These are phyloP conservation scores for Saussurea involucrata DNA, from an alignment of 129 eudicot species.

Conservation along the genomic window DNA sequence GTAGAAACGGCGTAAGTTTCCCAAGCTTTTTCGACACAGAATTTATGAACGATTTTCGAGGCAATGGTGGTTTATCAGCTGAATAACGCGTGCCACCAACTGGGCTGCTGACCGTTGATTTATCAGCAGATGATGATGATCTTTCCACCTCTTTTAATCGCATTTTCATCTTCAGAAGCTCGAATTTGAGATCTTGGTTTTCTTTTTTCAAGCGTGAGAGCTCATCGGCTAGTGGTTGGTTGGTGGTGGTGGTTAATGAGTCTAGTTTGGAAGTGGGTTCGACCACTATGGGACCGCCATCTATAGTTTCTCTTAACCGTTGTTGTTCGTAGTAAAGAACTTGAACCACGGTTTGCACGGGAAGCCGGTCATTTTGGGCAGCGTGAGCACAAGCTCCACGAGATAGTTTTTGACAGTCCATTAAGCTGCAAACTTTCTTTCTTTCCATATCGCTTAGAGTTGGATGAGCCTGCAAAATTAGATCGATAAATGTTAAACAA, in stretches of 20 bases:
- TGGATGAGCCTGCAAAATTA: slow-evolving; percentile 74
- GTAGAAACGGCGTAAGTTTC: slow-evolving; percentile 35
- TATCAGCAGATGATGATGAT: slow-evolving; percentile 14
- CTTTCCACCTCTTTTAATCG: slow-evolving; percentile 58
- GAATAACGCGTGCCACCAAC: slow-evolving; percentile 26
- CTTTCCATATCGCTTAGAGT: slow-evolving; percentile 64
- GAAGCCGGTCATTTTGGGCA: slow-evolving; percentile 90
- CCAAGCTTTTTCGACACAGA: slow-evolving; percentile 74
- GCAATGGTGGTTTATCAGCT: slow-evolving; percentile 66
- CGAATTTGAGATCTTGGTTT: slow-evolving; percentile 85
- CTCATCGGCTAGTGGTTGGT: slow-evolving; percentile 39
- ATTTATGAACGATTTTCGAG: slow-evolving; percentile 67
- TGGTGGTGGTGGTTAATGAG: slow-evolving; percentile 18
- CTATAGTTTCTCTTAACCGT: slow-evolving; percentile 64
- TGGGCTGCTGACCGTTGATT: slow-evolving; percentile 36
- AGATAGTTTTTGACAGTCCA: slow-evolving; percentile 96
- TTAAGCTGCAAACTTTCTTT: slow-evolving; percentile 82
- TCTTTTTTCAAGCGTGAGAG: slow-evolving; percentile 47
- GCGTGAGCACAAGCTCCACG: slow-evolving; percentile 97
- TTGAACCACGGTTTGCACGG: slow-evolving; percentile 89
- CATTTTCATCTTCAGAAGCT: slow-evolving; percentile 70
- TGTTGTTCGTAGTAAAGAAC: slow-evolving; percentile 96
- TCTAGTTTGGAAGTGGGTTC: slow-evolving; percentile 33
- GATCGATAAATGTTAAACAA: not conserved
- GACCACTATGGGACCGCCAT: slow-evolving; percentile 20